Conservation (phyloP, 2,329 filamentous ascomycete genomes). For the Raffaelea arxii region DNA sequence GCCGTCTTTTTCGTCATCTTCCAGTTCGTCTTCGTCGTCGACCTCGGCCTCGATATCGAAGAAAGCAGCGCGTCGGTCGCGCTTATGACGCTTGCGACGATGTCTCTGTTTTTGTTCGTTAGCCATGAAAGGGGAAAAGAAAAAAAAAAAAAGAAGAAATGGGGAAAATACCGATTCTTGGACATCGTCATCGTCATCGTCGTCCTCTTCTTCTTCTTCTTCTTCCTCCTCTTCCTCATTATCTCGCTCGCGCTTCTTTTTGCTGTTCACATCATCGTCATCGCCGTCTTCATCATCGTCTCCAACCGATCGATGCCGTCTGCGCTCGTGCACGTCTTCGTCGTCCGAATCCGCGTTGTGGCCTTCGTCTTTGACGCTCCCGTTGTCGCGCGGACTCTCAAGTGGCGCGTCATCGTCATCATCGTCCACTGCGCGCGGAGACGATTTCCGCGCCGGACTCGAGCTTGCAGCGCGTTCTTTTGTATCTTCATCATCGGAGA, state of each 20-base stretch:
- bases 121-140: too few species aligned
- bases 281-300: conserved; percentile 14
- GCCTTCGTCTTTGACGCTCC: conserved; percentile 25
- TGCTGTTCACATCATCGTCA: conserved; percentile 4
- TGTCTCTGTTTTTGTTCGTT: conserved; percentile 35
- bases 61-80: conserved; percentile 69
- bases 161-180: conserved; percentile 26
- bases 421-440: conserved; percentile 18
- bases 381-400: conserved; percentile 25
- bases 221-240: conserved; percentile 23
- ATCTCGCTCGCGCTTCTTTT: conserved; percentile 5
- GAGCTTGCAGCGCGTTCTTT: conserved; percentile 19
- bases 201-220: conserved; percentile 28
- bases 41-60: conserved; percentile 98
- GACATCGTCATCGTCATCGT: conserved; percentile 34
- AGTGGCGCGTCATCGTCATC: conserved; percentile 10
- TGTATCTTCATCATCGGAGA: conserved; percentile 59
- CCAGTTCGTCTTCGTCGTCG: conserved; percentile 82
- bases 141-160: background rate
- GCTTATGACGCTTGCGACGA: conserved; percentile 70
- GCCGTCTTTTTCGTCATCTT: conserved; percentile 82
- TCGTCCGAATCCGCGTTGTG: conserved; percentile 34
- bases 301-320: conserved; percentile 21
- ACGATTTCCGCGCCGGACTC: conserved; percentile 8
- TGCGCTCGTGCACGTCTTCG: conserved; percentile 13